Evolutionary conservation across 257 asterid species (phyloP).

Genomic region (Solanum etuberosum): DNA sequence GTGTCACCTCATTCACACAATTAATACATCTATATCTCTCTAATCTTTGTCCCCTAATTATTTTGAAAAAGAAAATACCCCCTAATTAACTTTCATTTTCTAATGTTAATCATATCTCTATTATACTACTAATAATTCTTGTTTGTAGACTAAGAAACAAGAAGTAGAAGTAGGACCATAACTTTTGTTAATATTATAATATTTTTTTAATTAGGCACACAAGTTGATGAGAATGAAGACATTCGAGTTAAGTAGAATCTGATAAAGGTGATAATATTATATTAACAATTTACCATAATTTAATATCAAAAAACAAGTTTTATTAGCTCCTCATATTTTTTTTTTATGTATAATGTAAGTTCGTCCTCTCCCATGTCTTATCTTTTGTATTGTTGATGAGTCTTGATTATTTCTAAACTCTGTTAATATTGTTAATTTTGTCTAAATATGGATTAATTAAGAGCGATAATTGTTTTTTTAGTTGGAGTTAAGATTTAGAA

Average conservation of each 20-base stretch:
- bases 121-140: neutral
- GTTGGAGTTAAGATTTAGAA: neutral
- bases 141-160: constrained; percentile 7
- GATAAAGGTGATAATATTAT: constrained; percentile 19
- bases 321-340: neutral
- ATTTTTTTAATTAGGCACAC: neutral
- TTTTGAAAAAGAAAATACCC: neutral
- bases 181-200: neutral
- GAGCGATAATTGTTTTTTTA: neutral
- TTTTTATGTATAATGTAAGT: neutral
- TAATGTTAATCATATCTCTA: neutral
- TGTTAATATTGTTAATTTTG: neutral
- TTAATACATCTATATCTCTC: neutral
- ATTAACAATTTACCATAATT: neutral
- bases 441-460: neutral
- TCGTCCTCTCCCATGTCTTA: constrained; percentile 31
- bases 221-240: constrained; percentile 64
- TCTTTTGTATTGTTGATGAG: constrained; percentile 20
- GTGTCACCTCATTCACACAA: constrained; percentile 9
- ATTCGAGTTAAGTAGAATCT: constrained; percentile 49
- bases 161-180: constrained; percentile 18
- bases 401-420: neutral
- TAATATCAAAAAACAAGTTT: constrained; percentile 6
- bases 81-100: neutral
- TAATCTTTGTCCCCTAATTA: neutral